phyloP scores from a whole-genome alignment of 2,329 filamentous ascomycete species.

The Aspergillus proliferans region DNA sequence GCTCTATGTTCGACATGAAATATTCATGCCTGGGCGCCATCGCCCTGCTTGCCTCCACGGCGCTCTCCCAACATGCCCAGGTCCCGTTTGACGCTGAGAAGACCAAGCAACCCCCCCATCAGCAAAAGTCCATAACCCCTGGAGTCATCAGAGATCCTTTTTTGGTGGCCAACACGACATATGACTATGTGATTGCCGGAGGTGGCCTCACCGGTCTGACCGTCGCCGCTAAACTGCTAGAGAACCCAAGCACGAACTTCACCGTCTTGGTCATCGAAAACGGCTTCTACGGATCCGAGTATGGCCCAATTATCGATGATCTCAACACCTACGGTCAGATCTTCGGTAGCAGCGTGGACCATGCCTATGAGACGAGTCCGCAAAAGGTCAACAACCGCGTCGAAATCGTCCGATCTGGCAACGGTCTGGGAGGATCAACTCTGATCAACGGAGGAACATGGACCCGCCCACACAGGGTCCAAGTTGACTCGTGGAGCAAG shows the following conservation, averaged over 20 bases:
- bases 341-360: constrained; percentile 19
- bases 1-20: too few relatives aligned
- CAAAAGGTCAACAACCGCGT: constrained; percentile 16
- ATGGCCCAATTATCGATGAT: constrained; percentile 19
- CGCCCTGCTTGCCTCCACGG: too few relatives aligned
- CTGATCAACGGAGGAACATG: constrained; percentile 24
- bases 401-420: constrained; percentile 16
- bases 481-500: constrained; percentile 21
- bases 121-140: too few relatives aligned
- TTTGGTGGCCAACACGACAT: constrained; percentile 10
- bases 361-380: constrained; percentile 11
- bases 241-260: constrained; percentile 14
- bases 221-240: constrained; percentile 17
- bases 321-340: constrained; percentile 22
- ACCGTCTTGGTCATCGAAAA: constrained; percentile 23
- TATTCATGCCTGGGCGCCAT: too few relatives aligned
- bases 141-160: constrained; percentile 6
- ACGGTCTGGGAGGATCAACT: constrained; percentile 24
- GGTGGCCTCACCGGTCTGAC: constrained; percentile 27
- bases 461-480: constrained; percentile 22
- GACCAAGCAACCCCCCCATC: too few relatives aligned
- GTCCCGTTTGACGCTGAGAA: too few relatives aligned
- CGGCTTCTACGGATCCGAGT: constrained; percentile 22
- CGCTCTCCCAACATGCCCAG: too few relatives aligned
- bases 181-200: constrained; percentile 28